Percentiles rank a stretch among this genome's conserved stretches.
phyloP scores from a whole-genome alignment of 176 grass and related monocot species.

The Cenchrus americanus region DNA sequence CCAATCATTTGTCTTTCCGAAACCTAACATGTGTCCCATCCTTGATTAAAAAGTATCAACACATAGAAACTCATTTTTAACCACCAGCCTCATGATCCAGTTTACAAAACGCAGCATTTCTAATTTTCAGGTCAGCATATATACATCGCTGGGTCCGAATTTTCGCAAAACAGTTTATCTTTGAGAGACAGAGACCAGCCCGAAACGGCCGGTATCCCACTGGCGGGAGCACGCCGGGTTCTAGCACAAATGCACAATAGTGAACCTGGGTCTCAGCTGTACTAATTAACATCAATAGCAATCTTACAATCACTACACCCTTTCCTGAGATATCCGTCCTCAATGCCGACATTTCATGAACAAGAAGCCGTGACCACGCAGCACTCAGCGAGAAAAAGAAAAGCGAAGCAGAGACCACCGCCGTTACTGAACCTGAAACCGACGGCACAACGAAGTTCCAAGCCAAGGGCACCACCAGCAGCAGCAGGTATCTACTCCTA shows the following conservation, averaged over 20 bases:
- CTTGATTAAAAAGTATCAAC: no score
- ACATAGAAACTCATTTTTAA: no score
- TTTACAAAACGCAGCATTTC: no score
- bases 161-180: no score
- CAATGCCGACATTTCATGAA: neutral
- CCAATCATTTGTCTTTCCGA: no score
- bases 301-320: neutral
- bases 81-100: no score
- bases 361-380: neutral
- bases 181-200: no score
- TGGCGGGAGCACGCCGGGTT: neutral
- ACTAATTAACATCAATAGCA: neutral
- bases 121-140: no score
- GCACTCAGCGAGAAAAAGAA: neutral
- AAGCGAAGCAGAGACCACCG: neutral
- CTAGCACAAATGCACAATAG: neutral
- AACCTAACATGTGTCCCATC: no score
- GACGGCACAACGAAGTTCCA: conserved; percentile 39
- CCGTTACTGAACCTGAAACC: conserved; percentile 33
- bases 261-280: neutral
- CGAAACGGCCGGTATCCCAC: neutral
- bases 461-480: neutral
- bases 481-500: neutral
- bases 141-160: no score
- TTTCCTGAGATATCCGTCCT: neutral